These are phyloP conservation scores for Aotearoamyces nothofagi DNA, from an alignment of 2,329 filamentous ascomycete genomes.

Conservation along the genomic window DNA sequence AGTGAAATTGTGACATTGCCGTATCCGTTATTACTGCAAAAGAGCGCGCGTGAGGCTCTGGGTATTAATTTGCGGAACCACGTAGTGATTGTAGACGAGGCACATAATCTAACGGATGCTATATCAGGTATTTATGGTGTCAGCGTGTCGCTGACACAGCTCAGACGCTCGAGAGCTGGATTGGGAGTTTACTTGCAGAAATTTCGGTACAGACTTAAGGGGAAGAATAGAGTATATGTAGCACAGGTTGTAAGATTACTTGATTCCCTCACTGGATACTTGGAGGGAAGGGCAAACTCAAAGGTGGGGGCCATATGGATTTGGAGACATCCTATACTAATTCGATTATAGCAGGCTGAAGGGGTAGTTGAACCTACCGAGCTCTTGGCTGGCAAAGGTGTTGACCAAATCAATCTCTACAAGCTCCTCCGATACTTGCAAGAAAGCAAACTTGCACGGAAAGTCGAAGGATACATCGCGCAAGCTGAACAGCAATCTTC, in stretches of 20 bases:
- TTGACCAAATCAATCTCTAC: constrained; percentile 90
- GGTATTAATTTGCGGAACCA: constrained; percentile 76
- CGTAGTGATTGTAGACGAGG: constrained; percentile 91
- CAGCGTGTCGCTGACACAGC: constrained; percentile 56
- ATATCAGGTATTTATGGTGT: constrained; percentile 78
- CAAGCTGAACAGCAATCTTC: constrained; percentile 37
- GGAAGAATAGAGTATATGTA: constrained; percentile 81
- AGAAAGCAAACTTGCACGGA: constrained; percentile 83
- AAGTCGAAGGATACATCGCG: constrained; percentile 77
- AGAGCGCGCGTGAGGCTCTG: constrained; percentile 72
- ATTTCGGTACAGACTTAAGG: constrained; percentile 79
- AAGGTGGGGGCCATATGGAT: no score
- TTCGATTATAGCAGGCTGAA: constrained; percentile 29
- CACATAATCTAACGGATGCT: constrained; percentile 94
- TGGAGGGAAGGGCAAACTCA: constrained; percentile 35
- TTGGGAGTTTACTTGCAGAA: constrained; percentile 71
- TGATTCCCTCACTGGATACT: constrained; percentile 58
- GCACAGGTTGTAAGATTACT: constrained; percentile 75
- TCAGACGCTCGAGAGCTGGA: constrained; percentile 59
- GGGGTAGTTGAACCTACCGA: constrained; percentile 56
- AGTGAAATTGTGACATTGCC: constrained; percentile 87
- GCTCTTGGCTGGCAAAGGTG: constrained; percentile 68
- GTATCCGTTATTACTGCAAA: constrained; percentile 80
- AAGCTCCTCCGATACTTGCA: constrained; percentile 79
- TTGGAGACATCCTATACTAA: no score